phyloP scores from a whole-genome alignment of 2,329 filamentous ascomycete genomes.

The Didymella glomerata region DNA sequence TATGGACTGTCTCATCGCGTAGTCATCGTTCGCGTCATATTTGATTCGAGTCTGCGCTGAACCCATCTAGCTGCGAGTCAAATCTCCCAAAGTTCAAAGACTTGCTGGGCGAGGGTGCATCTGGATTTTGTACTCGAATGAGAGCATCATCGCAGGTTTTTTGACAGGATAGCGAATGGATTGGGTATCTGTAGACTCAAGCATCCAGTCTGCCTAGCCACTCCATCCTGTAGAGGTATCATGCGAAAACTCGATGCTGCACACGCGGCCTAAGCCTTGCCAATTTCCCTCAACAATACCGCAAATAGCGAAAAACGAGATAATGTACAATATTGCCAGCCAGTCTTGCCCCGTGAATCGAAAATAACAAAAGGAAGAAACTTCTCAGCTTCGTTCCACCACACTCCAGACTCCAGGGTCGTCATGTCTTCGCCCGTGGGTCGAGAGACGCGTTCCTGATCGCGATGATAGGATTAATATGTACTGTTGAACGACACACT shows the following conservation, averaged over 20 bases:
- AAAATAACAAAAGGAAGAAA: conserved; percentile 3
- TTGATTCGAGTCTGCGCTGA: too few species aligned
- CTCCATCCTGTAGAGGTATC: conserved; percentile 26
- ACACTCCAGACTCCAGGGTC: conserved; percentile 13
- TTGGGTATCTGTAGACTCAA: conserved; percentile 21
- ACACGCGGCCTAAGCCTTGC: conserved; percentile 18
- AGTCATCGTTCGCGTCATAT: too few species aligned
- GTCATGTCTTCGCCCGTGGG: conserved; percentile 17
- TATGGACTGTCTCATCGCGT: too few species aligned
- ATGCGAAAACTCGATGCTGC: conserved; percentile 20
- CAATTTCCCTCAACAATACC: conserved; percentile 19
- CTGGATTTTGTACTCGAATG: too few species aligned
- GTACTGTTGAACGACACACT: conserved; percentile 6
- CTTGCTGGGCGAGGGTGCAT: not conserved
- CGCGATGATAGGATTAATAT: conserved; percentile 6
- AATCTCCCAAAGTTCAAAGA: not conserved
- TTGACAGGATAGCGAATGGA: conserved; percentile 9
- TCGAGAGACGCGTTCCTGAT: conserved; percentile 13
- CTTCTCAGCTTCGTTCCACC: conserved; percentile 9
- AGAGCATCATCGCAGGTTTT: not conserved
- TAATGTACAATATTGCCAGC: conserved; percentile 19
- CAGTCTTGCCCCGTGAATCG: conserved; percentile 8
- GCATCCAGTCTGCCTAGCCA: conserved; percentile 10
- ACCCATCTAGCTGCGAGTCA: too few species aligned
- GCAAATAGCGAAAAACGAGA: not conserved